These are phyloP conservation scores for Saccharomyces hybrid DNA, from an alignment of 1,139 yeast species.

Conservation along the genomic window DNA sequence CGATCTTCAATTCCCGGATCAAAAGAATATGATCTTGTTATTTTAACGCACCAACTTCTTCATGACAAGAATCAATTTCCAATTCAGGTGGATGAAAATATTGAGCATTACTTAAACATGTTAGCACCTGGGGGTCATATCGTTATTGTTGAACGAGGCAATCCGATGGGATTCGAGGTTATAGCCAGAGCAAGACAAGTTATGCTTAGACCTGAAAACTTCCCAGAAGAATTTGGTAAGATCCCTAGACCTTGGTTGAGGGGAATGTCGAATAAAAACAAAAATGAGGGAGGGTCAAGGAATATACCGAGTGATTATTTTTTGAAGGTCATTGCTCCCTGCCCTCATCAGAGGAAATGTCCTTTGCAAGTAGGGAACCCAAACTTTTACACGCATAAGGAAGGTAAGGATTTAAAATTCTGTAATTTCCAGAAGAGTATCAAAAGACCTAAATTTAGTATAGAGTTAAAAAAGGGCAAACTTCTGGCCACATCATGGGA, in stretches of 20 bases:
- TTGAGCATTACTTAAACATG: slow-evolving; percentile 53
- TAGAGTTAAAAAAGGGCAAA: slow-evolving; percentile 80
- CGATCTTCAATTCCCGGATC: slow-evolving; percentile 43
- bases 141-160: slow-evolving; percentile 80
- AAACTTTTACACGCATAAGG: slow-evolving; percentile 51
- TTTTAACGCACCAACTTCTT: slow-evolving; percentile 72
- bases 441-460: slow-evolving; percentile 65
- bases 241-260: slow-evolving; percentile 65
- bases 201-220: slow-evolving; percentile 75
- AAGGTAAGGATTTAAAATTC: slow-evolving; percentile 57
- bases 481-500: slow-evolving; percentile 71
- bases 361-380: slow-evolving; percentile 80
- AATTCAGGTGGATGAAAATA: slow-evolving; percentile 59
- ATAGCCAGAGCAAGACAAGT: slow-evolving; percentile 87
- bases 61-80: slow-evolving; percentile 58
- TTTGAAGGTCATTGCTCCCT: slow-evolving; percentile 72
- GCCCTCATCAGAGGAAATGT: slow-evolving; percentile 81
- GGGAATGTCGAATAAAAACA: slow-evolving; percentile 39
- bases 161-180: slow-evolving; percentile 80
- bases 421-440: slow-evolving; percentile 72
- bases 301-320: slow-evolving; percentile 40
- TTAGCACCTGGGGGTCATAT: slow-evolving; percentile 73
- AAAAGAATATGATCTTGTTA: slow-evolving; percentile 66
- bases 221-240: slow-evolving; percentile 48
- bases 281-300: slow-evolving; percentile 9